phyloP scores from a whole-genome alignment of 805 yeast genomes.

The Starmerella stellata region DNA sequence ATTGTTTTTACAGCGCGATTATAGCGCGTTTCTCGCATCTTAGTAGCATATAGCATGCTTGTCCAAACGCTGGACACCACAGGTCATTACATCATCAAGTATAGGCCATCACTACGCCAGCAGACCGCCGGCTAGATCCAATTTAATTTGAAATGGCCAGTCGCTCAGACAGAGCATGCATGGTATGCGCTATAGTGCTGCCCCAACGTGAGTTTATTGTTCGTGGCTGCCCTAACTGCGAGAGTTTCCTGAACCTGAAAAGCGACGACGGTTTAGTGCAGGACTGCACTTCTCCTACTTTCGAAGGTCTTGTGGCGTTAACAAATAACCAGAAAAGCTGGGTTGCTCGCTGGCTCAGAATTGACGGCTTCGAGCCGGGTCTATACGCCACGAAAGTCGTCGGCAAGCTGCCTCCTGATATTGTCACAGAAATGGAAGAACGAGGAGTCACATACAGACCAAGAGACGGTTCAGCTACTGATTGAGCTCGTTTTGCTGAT shows the following conservation, averaged over 20 bases:
- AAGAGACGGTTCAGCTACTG: conserved; percentile 57
- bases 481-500: no score
- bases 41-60: no score
- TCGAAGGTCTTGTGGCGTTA: conserved; percentile 84
- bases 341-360: conserved; percentile 93
- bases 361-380: conserved; percentile 76
- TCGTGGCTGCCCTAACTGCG: conserved; percentile 93
- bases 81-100: no score
- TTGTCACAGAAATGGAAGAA: conserved; percentile 49
- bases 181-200: conserved; percentile 89
- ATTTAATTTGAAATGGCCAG: no score
- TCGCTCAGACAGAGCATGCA: conserved; percentile 69
- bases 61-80: no score
- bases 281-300: conserved; percentile 88
- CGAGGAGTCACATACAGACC: conserved; percentile 80
- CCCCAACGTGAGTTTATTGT: conserved; percentile 56
- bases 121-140: no score
- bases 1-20: no score
- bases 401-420: conserved; percentile 80
- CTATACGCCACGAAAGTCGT: conserved; percentile 83
- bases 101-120: no score
- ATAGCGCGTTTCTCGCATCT: no score
- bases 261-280: conserved; percentile 70
- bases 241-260: conserved; percentile 56
- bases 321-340: conserved; percentile 74